Evolutionary conservation across 768 basidiomycete genomes (phyloP), one percentile per base, ranked within the genome.

Genomic region (Serendipita sp.): DNA sequence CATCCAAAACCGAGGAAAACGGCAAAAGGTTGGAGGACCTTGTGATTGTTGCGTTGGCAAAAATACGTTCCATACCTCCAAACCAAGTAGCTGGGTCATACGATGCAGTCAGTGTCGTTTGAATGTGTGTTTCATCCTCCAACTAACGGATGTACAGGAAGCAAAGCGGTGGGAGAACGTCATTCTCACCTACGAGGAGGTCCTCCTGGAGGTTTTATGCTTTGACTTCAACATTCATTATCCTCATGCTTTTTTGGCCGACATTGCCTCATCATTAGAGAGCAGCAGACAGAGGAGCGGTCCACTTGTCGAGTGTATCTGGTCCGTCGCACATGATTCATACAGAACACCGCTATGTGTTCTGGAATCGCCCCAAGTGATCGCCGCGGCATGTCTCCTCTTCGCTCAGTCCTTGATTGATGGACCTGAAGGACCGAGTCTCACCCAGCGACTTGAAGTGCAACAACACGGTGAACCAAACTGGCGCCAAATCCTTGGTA

Each of bases 1-100:
- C 90, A 0, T 90, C 90, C n/a, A 92, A 92, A 73, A 91, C 89
- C 0, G 90, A 92, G 72, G 90, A 92, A 74, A 91, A 88, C 68
- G 88, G 88, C 38, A 78, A 90, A 63, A 92, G 91, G 71, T 79
- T 92, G 13, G 79, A 86, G n/a, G 90, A 92, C 70, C 88, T 91
- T 30, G 87, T 90, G 7, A 80, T 81, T 68, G 81, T 91, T 8
- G 85, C 81, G 68, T 81, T 83, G 69, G 80, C 86, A 41, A 91
- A 91, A 75, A 76, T 83, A 41, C 74, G 75, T 8, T 78, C 80
- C 52, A 81, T 87, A 51, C 76, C 81, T 4, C 76, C 79, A 48
- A 86, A 88, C 28, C 32, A 67, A 18, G 54, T 65, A 28, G 47
- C 68, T 36, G 51, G 65, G 18, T 44, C 44, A 16, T 34, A 51